Base-by-base conservation (phyloP, 2,329 filamentous ascomycete species). In the Colletotrichum paranaense region DNA sequence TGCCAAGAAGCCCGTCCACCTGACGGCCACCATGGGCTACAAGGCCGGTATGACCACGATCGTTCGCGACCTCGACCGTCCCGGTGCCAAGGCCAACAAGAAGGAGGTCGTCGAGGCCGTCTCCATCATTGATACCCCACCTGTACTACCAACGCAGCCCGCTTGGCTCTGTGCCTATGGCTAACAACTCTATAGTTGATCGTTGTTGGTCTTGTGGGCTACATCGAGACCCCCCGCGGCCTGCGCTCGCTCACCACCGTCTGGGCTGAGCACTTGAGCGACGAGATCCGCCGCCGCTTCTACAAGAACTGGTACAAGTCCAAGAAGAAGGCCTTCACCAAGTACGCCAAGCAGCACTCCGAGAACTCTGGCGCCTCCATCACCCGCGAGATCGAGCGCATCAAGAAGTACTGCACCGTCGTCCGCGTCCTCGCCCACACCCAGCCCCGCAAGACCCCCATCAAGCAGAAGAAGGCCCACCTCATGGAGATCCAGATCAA, bases 231-330 rank as follows among this genome's bases (percentile, higher is more conserved):
- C 85, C 97, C 97, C 87, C 97, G 97, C 84, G 97, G 97, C 89
- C 95, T 99, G 84, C 96, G 97, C 87, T 99, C 97, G 79, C 95
- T 99, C 88, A 98, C 95, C 86, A 98, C 97, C 85, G 95, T 99
- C 86, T 99, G 97, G 97, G 97, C 97, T 84, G 97, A 98, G 92
- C 97, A 99, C 88, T 88, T 99, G 88, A 94, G 94, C 88, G 97
- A 99, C 88, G 97, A 98, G 90, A 86, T 99, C 88, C 98, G 98
- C 93, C 94, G 97, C 84, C 94, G 97, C 86, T 99, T 99, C 95
- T 99, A 99, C 94, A 98, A 98, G 95, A 99, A 99, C 94, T 99
- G 97, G 97, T 99, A 99, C 94, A 98, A 98, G 94, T 95, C 92
- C 92, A 99, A 99, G 95, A 98, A 98, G 95, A 99, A 99, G 96